Evolutionary conservation across 371 early-diverging fungal species (phyloP).

Genomic region (Smittium mucronatum): DNA sequence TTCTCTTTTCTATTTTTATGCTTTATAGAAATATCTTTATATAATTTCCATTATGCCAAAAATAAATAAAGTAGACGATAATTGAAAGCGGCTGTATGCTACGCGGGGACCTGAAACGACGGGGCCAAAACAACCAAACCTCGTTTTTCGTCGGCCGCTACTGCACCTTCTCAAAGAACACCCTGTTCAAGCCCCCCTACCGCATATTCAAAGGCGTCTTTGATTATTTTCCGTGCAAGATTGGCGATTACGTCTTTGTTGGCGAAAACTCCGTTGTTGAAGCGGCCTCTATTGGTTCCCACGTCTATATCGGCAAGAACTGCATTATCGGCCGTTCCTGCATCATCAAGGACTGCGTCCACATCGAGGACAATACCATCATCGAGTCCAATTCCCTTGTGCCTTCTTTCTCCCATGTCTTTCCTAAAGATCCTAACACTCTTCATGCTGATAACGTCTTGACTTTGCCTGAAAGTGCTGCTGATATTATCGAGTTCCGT

Average conservation of each 20-base stretch:
- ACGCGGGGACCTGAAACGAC: conserved; percentile 81
- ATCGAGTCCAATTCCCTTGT: conserved; percentile 85
- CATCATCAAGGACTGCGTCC: conserved; percentile 83
- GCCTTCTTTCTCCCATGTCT: conserved; percentile 65
- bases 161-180: conserved; percentile 59
- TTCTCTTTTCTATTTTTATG: not conserved
- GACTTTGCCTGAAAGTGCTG: conserved; percentile 72
- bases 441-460: conserved; percentile 46
- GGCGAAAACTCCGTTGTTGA: conserved; percentile 81
- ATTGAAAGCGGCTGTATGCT: conserved; percentile 82
- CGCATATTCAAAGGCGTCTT: conserved; percentile 86
- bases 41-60: not conserved
- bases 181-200: conserved; percentile 84
- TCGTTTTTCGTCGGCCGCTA: conserved; percentile 83
- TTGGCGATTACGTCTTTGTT: conserved; percentile 84
- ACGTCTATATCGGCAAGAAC: conserved; percentile 81
- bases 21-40: not conserved
- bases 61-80: conserved; percentile 72
- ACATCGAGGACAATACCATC: conserved; percentile 80
- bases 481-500: conserved; percentile 55
- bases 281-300: conserved; percentile 82
- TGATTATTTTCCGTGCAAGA: conserved; percentile 90
- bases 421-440: not conserved
- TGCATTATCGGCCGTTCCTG: conserved; percentile 90
- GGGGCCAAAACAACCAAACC: conserved; percentile 72